These are phyloP conservation scores for Leccinum uliginosum DNA, from an alignment of 768 basidiomycete genomes.

Conservation along the genomic window DNA sequence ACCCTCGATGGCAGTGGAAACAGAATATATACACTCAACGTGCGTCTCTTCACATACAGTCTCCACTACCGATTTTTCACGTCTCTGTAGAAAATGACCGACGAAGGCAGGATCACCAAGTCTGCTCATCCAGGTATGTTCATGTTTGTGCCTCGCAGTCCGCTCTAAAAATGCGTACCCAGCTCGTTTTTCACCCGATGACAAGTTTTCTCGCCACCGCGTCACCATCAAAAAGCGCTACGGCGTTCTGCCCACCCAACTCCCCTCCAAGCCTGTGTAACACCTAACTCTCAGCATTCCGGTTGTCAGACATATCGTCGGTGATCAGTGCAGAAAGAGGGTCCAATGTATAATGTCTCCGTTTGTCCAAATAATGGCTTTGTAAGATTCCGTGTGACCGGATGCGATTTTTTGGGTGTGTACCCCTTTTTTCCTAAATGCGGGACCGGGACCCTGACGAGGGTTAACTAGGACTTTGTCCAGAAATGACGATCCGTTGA, in stretches of 20 bases:
- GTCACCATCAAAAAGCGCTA: slow-evolving; percentile 96
- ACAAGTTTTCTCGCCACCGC: slow-evolving; percentile 97
- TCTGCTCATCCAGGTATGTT: slow-evolving; percentile 92
- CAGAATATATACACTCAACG: slow-evolving; percentile 92
- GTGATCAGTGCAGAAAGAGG: too few species aligned
- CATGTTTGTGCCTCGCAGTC: neutral
- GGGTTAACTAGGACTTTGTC: neutral
- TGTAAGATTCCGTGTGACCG: neutral
- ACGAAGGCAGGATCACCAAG: slow-evolving; percentile 80
- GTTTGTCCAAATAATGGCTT: neutral
- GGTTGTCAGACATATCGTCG: neutral
- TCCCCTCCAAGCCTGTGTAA: slow-evolving; percentile 85
- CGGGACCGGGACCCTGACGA: neutral
- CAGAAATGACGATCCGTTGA: neutral
- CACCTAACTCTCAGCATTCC: slow-evolving; percentile 7
- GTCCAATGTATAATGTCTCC: neutral
- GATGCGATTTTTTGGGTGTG: neutral
- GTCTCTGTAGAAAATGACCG: slow-evolving; percentile 70
- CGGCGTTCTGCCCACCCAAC: slow-evolving; percentile 83
- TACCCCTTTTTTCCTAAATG: neutral
- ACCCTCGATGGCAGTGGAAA: slow-evolving; percentile 70
- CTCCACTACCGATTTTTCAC: slow-evolving; percentile 3
- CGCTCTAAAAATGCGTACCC: neutral
- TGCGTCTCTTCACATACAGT: slow-evolving; percentile 30
- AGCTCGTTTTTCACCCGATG: slow-evolving; percentile 99